Base-by-base conservation (phyloP, 768 basidiomycete genomes). In the Rhizopogon roseolus region DNA sequence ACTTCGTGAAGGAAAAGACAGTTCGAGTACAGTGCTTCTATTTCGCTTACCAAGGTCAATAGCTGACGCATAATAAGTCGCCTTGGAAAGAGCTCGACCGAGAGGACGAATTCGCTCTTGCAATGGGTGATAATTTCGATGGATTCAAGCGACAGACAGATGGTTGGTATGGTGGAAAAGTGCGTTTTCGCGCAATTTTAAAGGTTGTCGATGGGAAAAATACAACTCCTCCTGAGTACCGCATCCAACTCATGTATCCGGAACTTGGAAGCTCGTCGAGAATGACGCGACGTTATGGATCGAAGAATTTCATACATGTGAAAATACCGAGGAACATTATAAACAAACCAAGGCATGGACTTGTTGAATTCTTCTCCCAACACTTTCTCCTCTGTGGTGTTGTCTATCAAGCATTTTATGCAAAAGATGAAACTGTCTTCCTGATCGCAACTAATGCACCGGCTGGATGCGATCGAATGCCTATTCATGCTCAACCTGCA, bases 1-100 rank as follows among this genome's bases (percentile, higher is more conserved):
- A 50, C 36, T 55, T 53, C 54, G 52, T 49, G 4, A 41, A 53
- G 42, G 60, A 63, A 40, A 58, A 44, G 28, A 56, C 36, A 38
- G 57, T 60, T 25, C 19, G 36, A 34, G 46, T 27, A 60, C 54
- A 27, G 63, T 61, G 29, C 22, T 54, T 36, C 22, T 22, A 22
- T 52, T n/a, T 58, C 61, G 2, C 60, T 62, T 13, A 39, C 48
- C 17, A 46, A 59, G 14, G 55, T 66, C 29, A 53, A 42, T 54
- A 28, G 34, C 29, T 11, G 45, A n/a, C 1, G 10, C 44, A 29
- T 52, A 14, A 43, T 22, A 48, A 88, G 85, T 72, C 74, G 11
- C 84, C 85, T 0, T 89, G 85, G 84, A 61, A 62, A 41, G 82
- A 87, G 61, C 67, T 88, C 4, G 84, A 88, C 58, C 65, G 59